Evolutionary conservation across 163 green algal species (phyloP), one percentile per base, ranked within the genome.

Genomic region (Scenedesmus sp.): DNA sequence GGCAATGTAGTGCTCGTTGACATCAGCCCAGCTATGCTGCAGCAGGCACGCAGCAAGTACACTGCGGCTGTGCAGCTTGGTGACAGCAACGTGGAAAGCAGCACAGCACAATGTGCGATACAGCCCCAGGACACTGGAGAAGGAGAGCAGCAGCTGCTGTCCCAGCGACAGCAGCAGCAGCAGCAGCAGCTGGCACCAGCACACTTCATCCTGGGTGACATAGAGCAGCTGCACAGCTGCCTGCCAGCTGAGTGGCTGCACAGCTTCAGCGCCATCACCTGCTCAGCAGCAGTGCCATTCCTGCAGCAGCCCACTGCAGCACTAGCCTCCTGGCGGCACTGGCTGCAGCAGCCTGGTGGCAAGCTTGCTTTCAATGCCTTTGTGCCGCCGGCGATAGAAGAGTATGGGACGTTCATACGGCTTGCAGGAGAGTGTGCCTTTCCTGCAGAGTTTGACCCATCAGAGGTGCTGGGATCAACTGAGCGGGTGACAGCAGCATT

Each of bases 221-320:
- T 89, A 10, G 57, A 89, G n/a, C 2, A 89, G 26, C 84, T 89
- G 9, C 34, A 60, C 16, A 23, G 7, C 9, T 79, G 57, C 46
- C 59, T 89, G 59, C 84, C 20, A 15, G 5, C 10, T 20, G 57
- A 56, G 10, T 89, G 84, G 84, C 12, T n/a, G 13, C 54, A 18
- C 26, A 77, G 54, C 16, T 89, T 89, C 74, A 55, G 74, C 52
- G 84, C 10, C 13, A 82, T 89, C 26, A 89, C 84, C 6, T 89
- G 84, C 84, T 89, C 84, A 64, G 84, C 84, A 46, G 84, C 84
- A 8, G 84, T 89, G n/a, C 84, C 84, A 18, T 89, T 89, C 34
- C 57, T 89, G 15, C 26, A 18, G 34, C 13, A 89, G 26, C 18
- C 84, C 16, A 2, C 15, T 13, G 84, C 84, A 55, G 20, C 84